These are phyloP conservation scores for Podospora pseudopauciseta DNA, from an alignment of 495 filamentous ascomycete species.

Conservation along the genomic window DNA sequence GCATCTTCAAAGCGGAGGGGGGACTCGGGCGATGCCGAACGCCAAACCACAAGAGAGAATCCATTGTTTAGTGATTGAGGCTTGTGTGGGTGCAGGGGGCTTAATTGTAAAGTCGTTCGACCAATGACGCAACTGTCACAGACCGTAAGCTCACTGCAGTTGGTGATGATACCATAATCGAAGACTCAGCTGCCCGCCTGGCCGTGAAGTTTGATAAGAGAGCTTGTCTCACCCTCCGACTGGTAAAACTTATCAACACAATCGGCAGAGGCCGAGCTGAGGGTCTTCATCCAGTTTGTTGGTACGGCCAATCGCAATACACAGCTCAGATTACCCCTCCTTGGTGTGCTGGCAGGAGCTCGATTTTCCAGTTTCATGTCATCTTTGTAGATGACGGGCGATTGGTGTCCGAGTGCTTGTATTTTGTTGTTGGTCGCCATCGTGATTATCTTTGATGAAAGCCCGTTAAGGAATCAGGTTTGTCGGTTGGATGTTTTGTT, in stretches of 20 bases:
- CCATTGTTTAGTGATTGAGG: neutral
- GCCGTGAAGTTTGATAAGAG: neutral
- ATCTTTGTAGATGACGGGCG: neutral
- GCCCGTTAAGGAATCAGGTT: slow-evolving; percentile 6
- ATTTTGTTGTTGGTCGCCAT: neutral
- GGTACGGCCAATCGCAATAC: neutral
- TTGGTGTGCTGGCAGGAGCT: slow-evolving; percentile 32
- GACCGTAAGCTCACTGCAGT: neutral
- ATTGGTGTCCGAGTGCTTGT: slow-evolving; percentile 21
- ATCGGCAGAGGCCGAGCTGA: neutral
- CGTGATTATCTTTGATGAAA: neutral
- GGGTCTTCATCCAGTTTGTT: neutral
- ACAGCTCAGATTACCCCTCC: slow-evolving; percentile 24
- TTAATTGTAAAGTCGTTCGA: neutral
- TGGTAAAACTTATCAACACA: neutral
- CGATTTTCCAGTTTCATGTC: slow-evolving; percentile 25
- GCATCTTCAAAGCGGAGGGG: neutral
- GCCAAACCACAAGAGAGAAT: neutral
- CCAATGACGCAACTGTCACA: neutral
- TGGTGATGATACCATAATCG: neutral
- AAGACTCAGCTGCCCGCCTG: neutral
- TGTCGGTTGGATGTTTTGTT: neutral
- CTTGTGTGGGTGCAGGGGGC: neutral
- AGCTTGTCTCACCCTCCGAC: neutral
- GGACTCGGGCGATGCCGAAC: neutral